Base-by-base conservation (phyloP, 169 alveolate genomes). In the Plasmodium cynomolgi region DNA sequence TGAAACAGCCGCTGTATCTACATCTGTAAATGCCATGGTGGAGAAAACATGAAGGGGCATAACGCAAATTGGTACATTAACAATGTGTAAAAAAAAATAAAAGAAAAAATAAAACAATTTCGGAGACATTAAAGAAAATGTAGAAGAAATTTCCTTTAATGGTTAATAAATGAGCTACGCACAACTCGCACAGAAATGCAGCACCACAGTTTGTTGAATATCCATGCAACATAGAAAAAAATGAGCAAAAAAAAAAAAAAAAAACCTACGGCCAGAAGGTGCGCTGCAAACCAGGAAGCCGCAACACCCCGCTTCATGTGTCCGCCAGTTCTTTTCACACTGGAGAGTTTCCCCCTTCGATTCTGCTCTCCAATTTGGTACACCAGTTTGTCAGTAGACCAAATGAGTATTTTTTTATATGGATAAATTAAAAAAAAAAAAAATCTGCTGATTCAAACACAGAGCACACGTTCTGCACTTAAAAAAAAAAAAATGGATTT, bases 121-220 rank as follows among this genome's bases (percentile, higher is more conserved):
- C 37, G 58, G 29, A 29, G 74, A 41, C 56, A 58, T 82, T 56
- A 82, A 82, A 82, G 90, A 58, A 82, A 82, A 82, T 29, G 37
- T 82, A 56, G 34, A 47, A 2, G 68, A 37, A 56, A 37, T 17
- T 54, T 47, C 56, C 72, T 82, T 54, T 50, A 34, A 56, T 50
- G 80, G 8, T 82, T 82, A 56, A 82, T 82, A 56, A 82, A 56
- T 54, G 37, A 47, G 81, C 72, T 54, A 29, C 26, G 9, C n/a
- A 82, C 41, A 54, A 56, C 37, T 68, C 68, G 54, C 17, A 54
- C 62, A 56, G 71, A 33, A 82, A 31, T 54, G 79, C 23, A 82
- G 11, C 90, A 82, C 54, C 47, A 82, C 56, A 82, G 37, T 58
- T 82, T 82, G 41, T 54, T 82, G 23, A 54, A 54, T 56, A 82